These are phyloP conservation scores for Penicillium sp. DNA, from an alignment of 2,329 filamentous ascomycete genomes.

Conservation along the genomic window DNA sequence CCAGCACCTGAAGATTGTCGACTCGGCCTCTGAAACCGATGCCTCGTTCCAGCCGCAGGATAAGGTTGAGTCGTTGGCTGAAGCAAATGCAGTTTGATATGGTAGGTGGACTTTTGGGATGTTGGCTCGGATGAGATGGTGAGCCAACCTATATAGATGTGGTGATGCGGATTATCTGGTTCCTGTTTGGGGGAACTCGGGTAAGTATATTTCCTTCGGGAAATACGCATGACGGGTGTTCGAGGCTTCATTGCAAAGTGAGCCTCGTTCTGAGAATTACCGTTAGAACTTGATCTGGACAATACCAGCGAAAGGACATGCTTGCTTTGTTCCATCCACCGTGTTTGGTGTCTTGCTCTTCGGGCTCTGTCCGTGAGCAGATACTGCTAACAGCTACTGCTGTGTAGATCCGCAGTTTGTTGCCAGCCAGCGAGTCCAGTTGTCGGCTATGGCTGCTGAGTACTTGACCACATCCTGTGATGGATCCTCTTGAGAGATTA, in stretches of 20 bases:
- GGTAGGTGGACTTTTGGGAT: not conserved
- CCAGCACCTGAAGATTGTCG: slow-evolving; percentile 16
- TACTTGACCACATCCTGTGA: not conserved
- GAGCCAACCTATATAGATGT: not conserved
- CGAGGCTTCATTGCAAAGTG: slow-evolving; percentile 17
- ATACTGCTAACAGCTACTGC: slow-evolving; percentile 13
- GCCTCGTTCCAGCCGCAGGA: slow-evolving; percentile 3
- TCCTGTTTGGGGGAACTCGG: not conserved
- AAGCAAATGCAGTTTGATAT: slow-evolving; percentile 5
- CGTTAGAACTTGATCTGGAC: slow-evolving; percentile 94
- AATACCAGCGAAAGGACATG: slow-evolving; percentile 92
- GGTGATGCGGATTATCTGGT: not conserved
- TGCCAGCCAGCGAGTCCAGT: not conserved
- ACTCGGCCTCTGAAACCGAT: slow-evolving; percentile 11
- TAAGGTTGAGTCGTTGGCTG: not conserved
- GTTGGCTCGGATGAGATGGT: not conserved
- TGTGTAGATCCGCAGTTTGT: slow-evolving; percentile 20
- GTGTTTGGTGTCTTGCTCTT: slow-evolving; percentile 9
- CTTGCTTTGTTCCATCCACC: slow-evolving; percentile 15
- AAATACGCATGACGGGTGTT: slow-evolving; percentile 27
- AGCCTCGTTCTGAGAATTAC: slow-evolving; percentile 66
- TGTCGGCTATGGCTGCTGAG: not conserved
- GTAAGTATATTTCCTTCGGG: slow-evolving; percentile 15
- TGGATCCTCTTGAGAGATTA: not conserved
- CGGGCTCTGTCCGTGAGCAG: slow-evolving; percentile 2